Percentiles rank a stretch among this genome's conserved stretches.
Evolutionary conservation across 306 rosid species (phyloP).

Genomic region (Pyrus betulifolia): DNA sequence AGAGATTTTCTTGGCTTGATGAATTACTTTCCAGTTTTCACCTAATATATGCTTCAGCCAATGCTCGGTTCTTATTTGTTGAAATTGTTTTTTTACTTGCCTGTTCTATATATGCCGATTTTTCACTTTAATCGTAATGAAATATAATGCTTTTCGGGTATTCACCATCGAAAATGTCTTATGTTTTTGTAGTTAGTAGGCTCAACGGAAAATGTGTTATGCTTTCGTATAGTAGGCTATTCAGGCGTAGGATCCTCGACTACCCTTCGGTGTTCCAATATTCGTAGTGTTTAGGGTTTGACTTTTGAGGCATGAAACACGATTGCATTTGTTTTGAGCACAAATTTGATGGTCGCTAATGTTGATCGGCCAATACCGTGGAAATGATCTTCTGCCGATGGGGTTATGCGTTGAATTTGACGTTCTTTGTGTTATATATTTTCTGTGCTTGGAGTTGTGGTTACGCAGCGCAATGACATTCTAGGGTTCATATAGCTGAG

Average conservation of each 20-base stretch:
- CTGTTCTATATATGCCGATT: background rate
- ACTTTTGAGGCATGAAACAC: background rate
- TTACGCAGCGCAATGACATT: background rate
- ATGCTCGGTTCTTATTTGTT: background rate
- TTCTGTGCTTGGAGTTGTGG: background rate
- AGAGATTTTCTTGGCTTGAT: background rate
- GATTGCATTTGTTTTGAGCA: background rate
- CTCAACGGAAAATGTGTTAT: background rate
- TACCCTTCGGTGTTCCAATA: background rate
- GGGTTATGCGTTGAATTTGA: background rate
- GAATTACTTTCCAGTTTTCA: background rate
- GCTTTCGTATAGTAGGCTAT: background rate
- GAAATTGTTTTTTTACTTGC: background rate
- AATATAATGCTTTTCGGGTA: background rate
- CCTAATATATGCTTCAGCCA: background rate
- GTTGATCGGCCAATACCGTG: background rate
- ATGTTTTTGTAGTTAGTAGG: background rate
- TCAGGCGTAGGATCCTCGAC: background rate
- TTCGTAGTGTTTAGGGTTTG: background rate
- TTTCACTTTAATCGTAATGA: background rate
- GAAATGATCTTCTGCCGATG: background rate
- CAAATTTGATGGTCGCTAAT: background rate
- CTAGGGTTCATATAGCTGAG: too few relatives aligned
- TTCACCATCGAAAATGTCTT: background rate
- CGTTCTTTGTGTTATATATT: background rate